phyloP scores from a whole-genome alignment of 257 asterid genomes.

The Ajuga chamaepitys region DNA sequence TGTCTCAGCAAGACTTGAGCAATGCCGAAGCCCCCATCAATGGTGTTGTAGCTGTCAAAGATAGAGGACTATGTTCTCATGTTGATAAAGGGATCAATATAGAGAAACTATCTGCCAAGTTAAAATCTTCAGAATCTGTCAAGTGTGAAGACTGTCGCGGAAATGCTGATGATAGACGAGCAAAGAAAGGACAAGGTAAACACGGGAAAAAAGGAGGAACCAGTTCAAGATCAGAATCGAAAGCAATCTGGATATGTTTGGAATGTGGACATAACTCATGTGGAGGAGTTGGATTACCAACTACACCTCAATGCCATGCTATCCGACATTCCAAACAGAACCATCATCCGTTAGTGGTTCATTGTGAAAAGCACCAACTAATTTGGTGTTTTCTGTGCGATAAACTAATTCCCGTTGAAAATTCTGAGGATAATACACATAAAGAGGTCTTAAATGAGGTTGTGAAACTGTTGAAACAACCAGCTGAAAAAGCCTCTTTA shows the following conservation, averaged over 20 bases:
- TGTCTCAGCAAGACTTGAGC: conserved; percentile 14
- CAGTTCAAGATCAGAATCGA: conserved; percentile 36
- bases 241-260: conserved; percentile 81
- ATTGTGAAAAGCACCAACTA: conserved; percentile 59
- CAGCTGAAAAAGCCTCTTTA: conserved; percentile 31
- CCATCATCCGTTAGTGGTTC: conserved; percentile 62
- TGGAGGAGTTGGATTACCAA: conserved; percentile 84
- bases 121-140: conserved; percentile 32
- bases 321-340: conserved; percentile 61
- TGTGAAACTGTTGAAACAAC: conserved; percentile 47
- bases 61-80: conserved; percentile 54
- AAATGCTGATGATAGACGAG: conserved; percentile 40
- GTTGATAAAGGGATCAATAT: conserved; percentile 48
- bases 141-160: conserved; percentile 79
- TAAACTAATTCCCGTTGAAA: conserved; percentile 40
- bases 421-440: conserved; percentile 39
- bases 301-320: conserved; percentile 75
- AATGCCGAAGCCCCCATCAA: conserved; percentile 27
- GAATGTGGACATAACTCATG: conserved; percentile 78
- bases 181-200: conserved; percentile 51
- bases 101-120: conserved; percentile 51
- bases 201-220: conserved; percentile 60
- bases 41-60: conserved; percentile 33
- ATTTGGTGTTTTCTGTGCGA: conserved; percentile 68
- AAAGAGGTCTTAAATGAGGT: conserved; percentile 50